Evolutionary conservation across 495 filamentous ascomycete species (phyloP).

Genomic region (Aspergillus carlsbadensis): DNA sequence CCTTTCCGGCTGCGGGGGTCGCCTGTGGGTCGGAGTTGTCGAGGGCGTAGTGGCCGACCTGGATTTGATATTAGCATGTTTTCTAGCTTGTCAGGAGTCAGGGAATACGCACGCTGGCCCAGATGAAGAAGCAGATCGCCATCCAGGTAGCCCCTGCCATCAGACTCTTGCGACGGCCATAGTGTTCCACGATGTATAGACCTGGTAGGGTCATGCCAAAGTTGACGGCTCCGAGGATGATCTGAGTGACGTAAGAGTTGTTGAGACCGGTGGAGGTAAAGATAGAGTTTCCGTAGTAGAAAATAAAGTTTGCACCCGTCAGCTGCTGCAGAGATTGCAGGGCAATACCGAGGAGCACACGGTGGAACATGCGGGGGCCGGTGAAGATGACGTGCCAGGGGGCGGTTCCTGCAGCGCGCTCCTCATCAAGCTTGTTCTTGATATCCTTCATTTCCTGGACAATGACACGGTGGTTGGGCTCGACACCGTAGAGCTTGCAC

Average conservation of each 20-base stretch:
- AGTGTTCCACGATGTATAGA: slow-evolving; percentile 70
- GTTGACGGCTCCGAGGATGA: slow-evolving; percentile 75
- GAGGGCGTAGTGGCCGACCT: slow-evolving; percentile 59
- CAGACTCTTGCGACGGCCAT: slow-evolving; percentile 64
- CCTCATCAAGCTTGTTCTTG: slow-evolving; percentile 60
- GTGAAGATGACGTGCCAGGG: slow-evolving; percentile 67
- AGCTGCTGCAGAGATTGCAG: slow-evolving; percentile 74
- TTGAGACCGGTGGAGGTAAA: slow-evolving; percentile 67
- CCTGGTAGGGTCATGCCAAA: slow-evolving; percentile 70
- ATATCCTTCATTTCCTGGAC: slow-evolving; percentile 67
- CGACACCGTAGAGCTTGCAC: slow-evolving; percentile 67
- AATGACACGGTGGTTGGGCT: slow-evolving; percentile 60
- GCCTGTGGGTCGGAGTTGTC: slow-evolving; percentile 46
- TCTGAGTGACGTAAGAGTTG: slow-evolving; percentile 69
- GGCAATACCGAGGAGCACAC: slow-evolving; percentile 64
- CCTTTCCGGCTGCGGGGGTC: slow-evolving; percentile 61
- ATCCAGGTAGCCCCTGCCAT: slow-evolving; percentile 68
- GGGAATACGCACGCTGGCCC: slow-evolving; percentile 38
- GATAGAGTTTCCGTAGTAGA: slow-evolving; percentile 77
- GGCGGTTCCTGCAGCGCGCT: slow-evolving; percentile 52
- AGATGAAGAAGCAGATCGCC: slow-evolving; percentile 71
- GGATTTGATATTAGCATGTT: too few species aligned
- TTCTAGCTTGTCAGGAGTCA: too few species aligned
- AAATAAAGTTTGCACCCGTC: slow-evolving; percentile 76
- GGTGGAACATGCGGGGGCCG: slow-evolving; percentile 70